Evolutionary conservation across 257 asterid species (phyloP).

Genomic region (Rauvolfia tetraphylla): DNA sequence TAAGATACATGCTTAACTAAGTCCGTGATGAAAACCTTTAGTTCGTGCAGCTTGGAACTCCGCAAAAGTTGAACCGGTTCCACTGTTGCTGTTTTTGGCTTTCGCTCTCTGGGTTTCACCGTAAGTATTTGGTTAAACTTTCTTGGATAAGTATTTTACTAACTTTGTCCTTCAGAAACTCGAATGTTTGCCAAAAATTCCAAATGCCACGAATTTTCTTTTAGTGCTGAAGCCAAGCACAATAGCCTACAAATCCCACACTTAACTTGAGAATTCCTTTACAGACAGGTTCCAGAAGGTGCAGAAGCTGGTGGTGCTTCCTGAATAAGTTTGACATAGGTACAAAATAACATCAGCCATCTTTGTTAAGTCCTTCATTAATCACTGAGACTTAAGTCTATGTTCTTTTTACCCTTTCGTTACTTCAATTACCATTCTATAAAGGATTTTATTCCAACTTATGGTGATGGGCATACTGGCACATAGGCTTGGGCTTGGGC

Average conservation of each 20-base stretch:
- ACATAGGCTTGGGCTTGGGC: not conserved
- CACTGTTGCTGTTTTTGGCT: conserved; percentile 70
- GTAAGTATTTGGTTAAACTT: conserved; percentile 40
- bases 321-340: conserved; percentile 70
- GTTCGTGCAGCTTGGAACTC: conserved; percentile 72
- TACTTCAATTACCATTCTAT: not conserved
- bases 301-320: conserved; percentile 97
- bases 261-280: not conserved
- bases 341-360: conserved; percentile 17
- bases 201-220: not conserved
- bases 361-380: not conserved
- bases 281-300: not conserved
- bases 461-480: not conserved
- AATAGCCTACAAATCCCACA: not conserved
- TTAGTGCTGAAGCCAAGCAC: not conserved
- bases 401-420: not conserved
- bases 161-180: not conserved
- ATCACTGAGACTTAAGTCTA: not conserved
- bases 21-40: conserved; percentile 15
- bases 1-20: not conserved
- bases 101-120: conserved; percentile 91
- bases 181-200: not conserved
- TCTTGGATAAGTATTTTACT: not conserved
- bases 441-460: not conserved
- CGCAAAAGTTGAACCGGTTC: conserved; percentile 93